Base-by-base conservation (phyloP, 2,329 filamentous ascomycete species). In the Penicillium capsulatum region DNA sequence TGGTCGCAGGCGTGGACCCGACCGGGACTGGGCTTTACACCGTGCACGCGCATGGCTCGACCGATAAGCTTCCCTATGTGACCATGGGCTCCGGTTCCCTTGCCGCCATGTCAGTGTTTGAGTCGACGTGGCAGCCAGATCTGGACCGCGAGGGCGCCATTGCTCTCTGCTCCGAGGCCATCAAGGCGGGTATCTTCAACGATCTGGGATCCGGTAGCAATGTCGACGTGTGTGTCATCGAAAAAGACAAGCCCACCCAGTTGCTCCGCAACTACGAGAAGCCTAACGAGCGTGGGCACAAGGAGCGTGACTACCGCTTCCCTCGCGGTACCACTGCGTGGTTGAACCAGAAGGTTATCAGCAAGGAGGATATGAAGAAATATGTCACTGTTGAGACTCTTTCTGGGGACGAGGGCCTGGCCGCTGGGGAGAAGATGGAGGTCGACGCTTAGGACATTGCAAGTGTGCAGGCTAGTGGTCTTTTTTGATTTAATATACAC, bases 21-120 rank as follows among this genome's bases (percentile, higher is more conserved):
- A 98, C 92, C 1, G 92, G 92, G 59, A 81, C 84, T 31, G 89
- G 95, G 59, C 83, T 98, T 47, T 98, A 94, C 76, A 98, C 94
- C 50, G 92, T 98, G 30, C 92, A 98, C 71, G 92, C 92, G 44
- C 94, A 98, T 75, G 92, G 94, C 53, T 92, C 85, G 60, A 98
- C 92, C 47, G 92, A 98, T 74, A 98, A 97, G 76, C 83, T 98
- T 34, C 92, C 92, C 35, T 98, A 98, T 68, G 94, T 98, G 54
- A 98, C 94, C 51, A 98, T 98, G 92, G 92, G 92, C 38, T 94
- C 86, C 16, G 92, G 92, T 50, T 95, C 88, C 33, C 75, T 98
- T 53, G 92, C 92, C 17, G 92, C 92, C 63, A 98, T 98, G 92
- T 87, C 86, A 20, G 86, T 98, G 36, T 98, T 98, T 63, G 92